These are phyloP conservation scores for Leishmania arabica DNA, from an alignment of 208 protist genomes.

Conservation along the genomic window DNA sequence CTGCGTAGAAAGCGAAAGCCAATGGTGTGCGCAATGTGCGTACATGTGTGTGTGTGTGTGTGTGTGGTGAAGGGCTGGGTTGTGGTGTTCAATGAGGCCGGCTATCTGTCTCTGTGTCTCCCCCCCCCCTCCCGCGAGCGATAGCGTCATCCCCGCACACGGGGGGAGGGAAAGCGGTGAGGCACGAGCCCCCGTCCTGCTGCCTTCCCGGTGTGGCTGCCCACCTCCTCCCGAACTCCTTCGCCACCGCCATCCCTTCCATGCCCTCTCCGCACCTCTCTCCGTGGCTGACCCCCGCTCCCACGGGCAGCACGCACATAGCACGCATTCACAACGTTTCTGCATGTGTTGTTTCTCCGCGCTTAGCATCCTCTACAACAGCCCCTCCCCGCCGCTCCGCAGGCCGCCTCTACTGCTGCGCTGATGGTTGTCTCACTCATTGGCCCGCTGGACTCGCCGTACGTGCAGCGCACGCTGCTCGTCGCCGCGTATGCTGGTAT, in stretches of 20 bases:
- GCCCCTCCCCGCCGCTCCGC: not conserved
- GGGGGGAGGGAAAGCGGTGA: not conserved
- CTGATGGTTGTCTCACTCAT: conserved; percentile 61
- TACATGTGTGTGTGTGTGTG: not conserved
- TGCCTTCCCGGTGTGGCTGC: not conserved
- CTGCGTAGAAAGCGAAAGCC: not conserved
- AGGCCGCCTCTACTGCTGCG: not conserved
- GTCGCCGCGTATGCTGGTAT: conserved; percentile 73
- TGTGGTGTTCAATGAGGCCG: not conserved
- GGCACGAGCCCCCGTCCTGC: not conserved
- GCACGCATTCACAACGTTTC: not conserved
- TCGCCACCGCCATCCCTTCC: not conserved
- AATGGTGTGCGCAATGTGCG: not conserved
- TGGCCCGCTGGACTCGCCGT: conserved; percentile 49
- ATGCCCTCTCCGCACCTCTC: too few relatives aligned
- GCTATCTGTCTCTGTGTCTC: not conserved
- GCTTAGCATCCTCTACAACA: not conserved
- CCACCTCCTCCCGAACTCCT: not conserved
- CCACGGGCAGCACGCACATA: not conserved
- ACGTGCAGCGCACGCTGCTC: conserved; percentile 64
- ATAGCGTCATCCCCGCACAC: not conserved
- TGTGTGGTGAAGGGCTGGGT: not conserved
- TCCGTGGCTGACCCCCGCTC: not conserved
- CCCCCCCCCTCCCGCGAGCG: not conserved
- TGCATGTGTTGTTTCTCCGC: not conserved